Evolutionary conservation across 306 rosid genomes (phyloP).

Genomic region (Cicer bijugum): DNA sequence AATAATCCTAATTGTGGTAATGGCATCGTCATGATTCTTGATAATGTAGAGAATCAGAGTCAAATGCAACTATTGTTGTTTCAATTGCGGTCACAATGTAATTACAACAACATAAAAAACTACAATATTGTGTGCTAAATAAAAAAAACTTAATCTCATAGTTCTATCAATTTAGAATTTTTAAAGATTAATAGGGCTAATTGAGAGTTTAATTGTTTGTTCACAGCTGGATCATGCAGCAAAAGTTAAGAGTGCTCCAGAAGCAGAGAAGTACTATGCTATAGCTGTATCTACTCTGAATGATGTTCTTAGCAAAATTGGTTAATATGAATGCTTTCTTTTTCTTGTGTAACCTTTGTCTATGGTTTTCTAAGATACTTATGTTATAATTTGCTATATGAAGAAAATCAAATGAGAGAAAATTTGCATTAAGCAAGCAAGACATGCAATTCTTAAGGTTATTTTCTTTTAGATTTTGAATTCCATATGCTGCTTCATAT

Average conservation of each 20-base stretch:
- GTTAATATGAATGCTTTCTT: constrained; percentile 55
- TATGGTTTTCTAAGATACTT: constrained; percentile 50
- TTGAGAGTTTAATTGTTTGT: neutral
- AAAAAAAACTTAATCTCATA: neutral
- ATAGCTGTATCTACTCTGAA: constrained; percentile 74
- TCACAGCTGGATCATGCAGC: constrained; percentile 94
- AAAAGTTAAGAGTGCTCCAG: constrained; percentile 77
- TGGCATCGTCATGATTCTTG: neutral
- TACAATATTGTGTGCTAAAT: neutral
- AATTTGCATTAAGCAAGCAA: constrained; percentile 38
- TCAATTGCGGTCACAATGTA: neutral
- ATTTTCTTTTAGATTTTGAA: neutral
- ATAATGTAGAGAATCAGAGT: neutral
- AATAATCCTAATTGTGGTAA: neutral
- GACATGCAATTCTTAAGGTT: constrained; percentile 15
- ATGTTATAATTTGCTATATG: constrained; percentile 52
- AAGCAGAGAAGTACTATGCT: constrained; percentile 95
- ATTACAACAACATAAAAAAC: neutral
- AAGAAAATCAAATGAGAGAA: constrained; percentile 52
- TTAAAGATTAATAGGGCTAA: neutral
- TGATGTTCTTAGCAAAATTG: constrained; percentile 83
- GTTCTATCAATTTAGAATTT: neutral
- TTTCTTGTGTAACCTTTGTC: constrained; percentile 55
- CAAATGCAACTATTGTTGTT: neutral
- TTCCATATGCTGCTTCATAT: neutral